Percentiles rank a stretch among this genome's conserved stretches.
These are phyloP conservation scores for Cryptosporidium sp. DNA, from an alignment of 169 alveolate species.

Conservation along the genomic window DNA sequence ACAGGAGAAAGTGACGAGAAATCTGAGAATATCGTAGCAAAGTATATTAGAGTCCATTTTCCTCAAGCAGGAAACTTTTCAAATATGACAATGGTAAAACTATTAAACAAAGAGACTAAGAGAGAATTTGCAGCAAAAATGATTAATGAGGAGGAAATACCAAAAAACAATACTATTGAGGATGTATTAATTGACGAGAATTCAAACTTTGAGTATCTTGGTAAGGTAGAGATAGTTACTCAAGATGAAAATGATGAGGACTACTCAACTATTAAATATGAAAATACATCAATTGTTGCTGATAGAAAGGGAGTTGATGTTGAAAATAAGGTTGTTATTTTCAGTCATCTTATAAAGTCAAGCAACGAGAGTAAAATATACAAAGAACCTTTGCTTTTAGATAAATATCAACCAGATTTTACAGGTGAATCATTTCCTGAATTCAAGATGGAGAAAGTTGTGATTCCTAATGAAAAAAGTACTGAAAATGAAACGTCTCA, in stretches of 20 bases:
- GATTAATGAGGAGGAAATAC: conserved; percentile 33
- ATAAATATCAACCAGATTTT: conserved; percentile 66
- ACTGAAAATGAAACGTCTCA: not conserved
- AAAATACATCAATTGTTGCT: not conserved
- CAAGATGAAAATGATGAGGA: conserved; percentile 2
- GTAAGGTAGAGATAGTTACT: conserved; percentile 48
- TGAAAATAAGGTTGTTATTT: not conserved
- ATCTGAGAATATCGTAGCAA: conserved; percentile 1
- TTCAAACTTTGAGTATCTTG: conserved; percentile 59
- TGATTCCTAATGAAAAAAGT: not conserved
- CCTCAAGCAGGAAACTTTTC: conserved; percentile 69
- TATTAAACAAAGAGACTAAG: conserved; percentile 46
- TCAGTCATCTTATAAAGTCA: not conserved
- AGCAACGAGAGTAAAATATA: not conserved
- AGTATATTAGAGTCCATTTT: conserved; percentile 50
- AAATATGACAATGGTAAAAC: conserved; percentile 39
- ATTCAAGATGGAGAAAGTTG: conserved; percentile 49
- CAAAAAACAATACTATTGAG: conserved; percentile 5
- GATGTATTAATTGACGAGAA: conserved; percentile 31
- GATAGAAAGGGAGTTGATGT: not conserved
- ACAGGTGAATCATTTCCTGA: conserved; percentile 54
- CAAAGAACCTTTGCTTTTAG: conserved; percentile 48
- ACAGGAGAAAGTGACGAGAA: not conserved
- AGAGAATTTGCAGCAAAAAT: conserved; percentile 71
- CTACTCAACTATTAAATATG: not conserved